phyloP scores from a whole-genome alignment of 202 grass and related monocot genomes.

The Zizania palustris region DNA sequence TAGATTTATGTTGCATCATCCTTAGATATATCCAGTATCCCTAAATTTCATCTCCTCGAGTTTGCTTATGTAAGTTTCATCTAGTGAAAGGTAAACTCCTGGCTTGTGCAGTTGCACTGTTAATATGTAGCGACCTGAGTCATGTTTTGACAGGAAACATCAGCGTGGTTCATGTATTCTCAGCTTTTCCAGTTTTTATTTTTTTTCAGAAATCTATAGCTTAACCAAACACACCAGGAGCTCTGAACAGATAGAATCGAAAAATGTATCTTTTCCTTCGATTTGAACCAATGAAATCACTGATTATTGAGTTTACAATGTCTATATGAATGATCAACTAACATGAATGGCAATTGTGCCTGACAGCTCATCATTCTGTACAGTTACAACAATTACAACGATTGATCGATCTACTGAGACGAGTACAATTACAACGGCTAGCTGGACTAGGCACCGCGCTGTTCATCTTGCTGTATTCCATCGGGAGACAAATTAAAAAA shows the following conservation, averaged over 20 bases:
- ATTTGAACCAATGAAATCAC: constrained; percentile 36
- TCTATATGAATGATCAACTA: constrained; percentile 25
- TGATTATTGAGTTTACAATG: constrained; percentile 17
- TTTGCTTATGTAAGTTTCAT: too few relatives aligned
- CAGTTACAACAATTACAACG: constrained; percentile 32
- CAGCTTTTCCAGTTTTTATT: too few relatives aligned
- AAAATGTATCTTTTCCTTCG: not conserved
- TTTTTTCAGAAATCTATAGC: too few relatives aligned
- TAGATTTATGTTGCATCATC: too few relatives aligned
- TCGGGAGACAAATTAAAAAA: constrained; percentile 11
- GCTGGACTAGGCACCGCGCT: constrained; percentile 31
- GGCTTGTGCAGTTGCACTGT: too few relatives aligned
- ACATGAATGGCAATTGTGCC: constrained; percentile 37
- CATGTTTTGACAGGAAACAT: too few relatives aligned
- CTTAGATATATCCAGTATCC: too few relatives aligned
- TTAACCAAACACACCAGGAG: too few relatives aligned
- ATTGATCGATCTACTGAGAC: constrained; percentile 21
- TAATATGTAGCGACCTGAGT: too few relatives aligned
- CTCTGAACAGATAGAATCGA: not conserved
- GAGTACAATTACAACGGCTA: constrained; percentile 39
- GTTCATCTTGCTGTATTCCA: constrained; percentile 37
- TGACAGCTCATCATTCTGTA: constrained; percentile 5
- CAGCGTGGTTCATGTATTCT: too few relatives aligned
- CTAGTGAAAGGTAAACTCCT: too few relatives aligned
- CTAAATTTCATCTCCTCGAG: too few relatives aligned